A percentile compares a stretch with the other conserved stretches of the same genome.
Evolutionary conservation across 768 basidiomycete species (phyloP).

Genomic region (Rickenella mellea): DNA sequence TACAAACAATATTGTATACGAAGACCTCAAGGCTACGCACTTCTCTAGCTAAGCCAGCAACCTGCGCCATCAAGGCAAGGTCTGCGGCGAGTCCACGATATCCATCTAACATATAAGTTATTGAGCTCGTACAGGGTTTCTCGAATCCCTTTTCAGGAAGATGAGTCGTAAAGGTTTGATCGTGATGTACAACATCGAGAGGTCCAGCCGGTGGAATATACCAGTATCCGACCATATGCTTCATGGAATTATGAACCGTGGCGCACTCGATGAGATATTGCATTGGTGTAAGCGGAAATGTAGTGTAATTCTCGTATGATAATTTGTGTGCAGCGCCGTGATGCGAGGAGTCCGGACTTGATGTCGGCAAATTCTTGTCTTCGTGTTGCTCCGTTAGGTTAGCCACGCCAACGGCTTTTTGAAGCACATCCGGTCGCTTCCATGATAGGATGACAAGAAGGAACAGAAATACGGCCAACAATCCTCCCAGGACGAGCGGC

Average conservation of each 20-base stretch:
- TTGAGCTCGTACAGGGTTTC: slow-evolving; percentile 44
- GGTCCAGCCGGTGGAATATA: slow-evolving; percentile 12
- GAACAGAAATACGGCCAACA: slow-evolving; percentile 36
- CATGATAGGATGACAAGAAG: slow-evolving; percentile 38
- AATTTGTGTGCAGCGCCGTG: slow-evolving; percentile 19
- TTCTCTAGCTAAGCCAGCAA: slow-evolving; percentile 56
- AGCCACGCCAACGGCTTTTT: slow-evolving; percentile 30
- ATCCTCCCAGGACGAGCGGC: slow-evolving; percentile 37
- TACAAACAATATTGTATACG: not conserved
- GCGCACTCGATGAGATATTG: slow-evolving; percentile 52
- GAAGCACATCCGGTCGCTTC: slow-evolving; percentile 36
- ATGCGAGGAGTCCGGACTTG: slow-evolving; percentile 8
- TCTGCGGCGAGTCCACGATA: slow-evolving; percentile 57
- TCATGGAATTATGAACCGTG: slow-evolving; percentile 35
- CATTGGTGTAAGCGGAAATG: slow-evolving; percentile 44
- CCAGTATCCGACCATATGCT: slow-evolving; percentile 44
- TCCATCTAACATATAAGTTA: slow-evolving; percentile 67
- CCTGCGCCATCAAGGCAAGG: slow-evolving; percentile 57
- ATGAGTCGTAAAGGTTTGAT: slow-evolving; percentile 7
- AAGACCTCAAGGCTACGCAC: slow-evolving; percentile 24
- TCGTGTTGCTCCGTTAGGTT: slow-evolving; percentile 8
- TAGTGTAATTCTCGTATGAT: slow-evolving; percentile 49
- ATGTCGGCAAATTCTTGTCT: slow-evolving; percentile 7
- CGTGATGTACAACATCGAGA: slow-evolving; percentile 22
- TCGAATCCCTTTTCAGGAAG: slow-evolving; percentile 14